phyloP scores from a whole-genome alignment of 2,329 filamentous ascomycete species.

The Chaetomium sp. region DNA sequence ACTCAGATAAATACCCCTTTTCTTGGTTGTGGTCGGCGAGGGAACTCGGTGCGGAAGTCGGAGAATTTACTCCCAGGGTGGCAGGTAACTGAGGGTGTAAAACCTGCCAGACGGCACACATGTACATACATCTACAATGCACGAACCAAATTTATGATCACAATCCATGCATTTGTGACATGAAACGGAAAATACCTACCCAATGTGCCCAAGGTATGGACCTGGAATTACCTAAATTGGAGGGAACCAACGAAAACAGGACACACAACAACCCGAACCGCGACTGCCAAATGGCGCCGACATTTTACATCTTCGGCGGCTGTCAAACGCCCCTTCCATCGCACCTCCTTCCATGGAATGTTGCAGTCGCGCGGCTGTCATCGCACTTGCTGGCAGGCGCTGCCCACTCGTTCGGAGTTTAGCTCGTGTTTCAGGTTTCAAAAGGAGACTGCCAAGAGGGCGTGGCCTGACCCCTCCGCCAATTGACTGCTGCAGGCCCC shows the following conservation, averaged over 20 bases:
- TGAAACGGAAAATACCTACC: not conserved
- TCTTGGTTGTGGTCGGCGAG: not conserved
- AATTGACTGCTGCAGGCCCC: constrained; percentile 24
- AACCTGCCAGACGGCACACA: not conserved
- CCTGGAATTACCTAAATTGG: not conserved
- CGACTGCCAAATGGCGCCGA: not conserved
- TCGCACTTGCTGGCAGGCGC: not conserved
- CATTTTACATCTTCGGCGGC: not conserved
- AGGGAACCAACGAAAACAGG: not conserved
- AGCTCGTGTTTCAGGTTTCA: constrained; percentile 27
- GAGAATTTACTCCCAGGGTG: not conserved
- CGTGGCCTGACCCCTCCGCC: constrained; percentile 23
- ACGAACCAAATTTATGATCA: not conserved
- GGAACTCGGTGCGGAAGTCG: not conserved
- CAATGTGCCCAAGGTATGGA: too few relatives aligned
- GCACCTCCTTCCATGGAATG: too few relatives aligned
- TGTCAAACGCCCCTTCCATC: not conserved
- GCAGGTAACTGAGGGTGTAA: not conserved
- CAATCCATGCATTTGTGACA: not conserved
- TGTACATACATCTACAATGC: not conserved
- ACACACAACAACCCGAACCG: not conserved
- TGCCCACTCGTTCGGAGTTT: constrained; percentile 5
- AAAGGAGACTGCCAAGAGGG: constrained; percentile 17
- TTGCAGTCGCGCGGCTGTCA: constrained; percentile 18
- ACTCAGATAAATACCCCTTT: constrained; percentile 18